Evolutionary conservation across 306 rosid species (phyloP), one percentile per base, ranked within the genome.

Genomic region (Citrullus colocynthis): DNA sequence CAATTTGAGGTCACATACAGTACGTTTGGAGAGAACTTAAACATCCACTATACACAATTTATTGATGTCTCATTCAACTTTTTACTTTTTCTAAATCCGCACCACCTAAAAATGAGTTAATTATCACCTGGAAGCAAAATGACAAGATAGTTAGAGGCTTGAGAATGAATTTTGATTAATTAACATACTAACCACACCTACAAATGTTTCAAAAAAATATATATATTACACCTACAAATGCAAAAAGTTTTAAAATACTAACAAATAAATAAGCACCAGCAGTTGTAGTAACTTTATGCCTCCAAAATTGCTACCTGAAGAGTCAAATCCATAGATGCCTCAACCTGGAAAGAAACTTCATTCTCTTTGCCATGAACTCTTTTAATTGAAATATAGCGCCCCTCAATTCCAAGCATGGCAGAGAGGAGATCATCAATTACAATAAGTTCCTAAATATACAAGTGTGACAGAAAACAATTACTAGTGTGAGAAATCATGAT

Each of bases 311-410:
- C 80, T 60, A 94, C 98, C 98, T 94, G 98, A 52, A 95, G 91
- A 64, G 98, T 89, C 85, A 90, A 92, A 89, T 95, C 98, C 98
- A 89, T 95, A 34, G 98, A 92, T 21, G 92, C 88, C 77, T 95
- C 97, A 70, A 89, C 88, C 79, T 80, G 88, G 81, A 92, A 92
- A 30, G 76, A 52, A 83, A 88, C 79, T 14, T 80, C 85, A 79
- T 84, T 90, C 66, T 85, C 91, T 84, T 84, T 92, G 78, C 92
- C 96, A 1, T 51, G 90, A 67, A 82, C 84, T 59, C 86, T 83
- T 82, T 88, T 92, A 54, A 94, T 90, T 39, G 89, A 88, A 86
- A 92, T 88, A 81, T 89, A 90, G 30, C 96, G 91, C 21, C 98
- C 98, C 86, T 92, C 96, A 64, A 95, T 78, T 39, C 93, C 98